phyloP scores from a whole-genome alignment of 176 grass and related monocot genomes.

The Oryza glumipatula region DNA sequence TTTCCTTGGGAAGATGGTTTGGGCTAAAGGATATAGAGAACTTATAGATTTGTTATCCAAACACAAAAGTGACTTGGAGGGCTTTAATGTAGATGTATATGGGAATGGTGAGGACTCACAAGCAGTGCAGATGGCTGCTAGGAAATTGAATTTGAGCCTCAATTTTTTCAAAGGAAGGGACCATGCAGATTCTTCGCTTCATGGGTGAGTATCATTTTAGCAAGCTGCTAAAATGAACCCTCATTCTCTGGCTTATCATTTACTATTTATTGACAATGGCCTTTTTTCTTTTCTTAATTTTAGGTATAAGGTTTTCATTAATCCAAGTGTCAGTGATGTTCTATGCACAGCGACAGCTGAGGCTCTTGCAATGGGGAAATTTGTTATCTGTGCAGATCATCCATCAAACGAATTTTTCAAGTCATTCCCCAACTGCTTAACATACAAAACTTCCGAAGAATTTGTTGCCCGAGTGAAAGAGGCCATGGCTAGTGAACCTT shows the following conservation, averaged over 20 bases:
- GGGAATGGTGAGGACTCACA: slow-evolving; percentile 85
- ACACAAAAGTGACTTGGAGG: slow-evolving; percentile 63
- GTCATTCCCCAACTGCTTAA: slow-evolving; percentile 94
- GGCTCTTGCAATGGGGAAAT: slow-evolving; percentile 95
- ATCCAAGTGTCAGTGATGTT: slow-evolving; percentile 91
- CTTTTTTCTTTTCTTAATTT: slow-evolving; percentile 34
- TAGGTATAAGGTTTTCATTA: slow-evolving; percentile 95
- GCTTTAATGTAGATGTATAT: slow-evolving; percentile 74
- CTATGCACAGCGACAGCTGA: slow-evolving; percentile 91
- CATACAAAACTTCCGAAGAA: slow-evolving; percentile 78
- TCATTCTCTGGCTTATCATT: not conserved
- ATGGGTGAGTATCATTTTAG: slow-evolving; percentile 60
- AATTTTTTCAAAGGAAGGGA: slow-evolving; percentile 84
- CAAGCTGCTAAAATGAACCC: slow-evolving; percentile 33
- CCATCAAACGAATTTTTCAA: slow-evolving; percentile 93
- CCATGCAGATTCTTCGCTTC: slow-evolving; percentile 83
- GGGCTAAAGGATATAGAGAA: slow-evolving; percentile 94
- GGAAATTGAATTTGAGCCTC: slow-evolving; percentile 73
- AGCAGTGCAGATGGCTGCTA: slow-evolving; percentile 65
- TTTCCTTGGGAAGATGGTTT: slow-evolving; percentile 97
- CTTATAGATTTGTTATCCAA: slow-evolving; percentile 81
- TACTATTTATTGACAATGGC: slow-evolving; percentile 26
- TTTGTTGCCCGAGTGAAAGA: slow-evolving; percentile 74
- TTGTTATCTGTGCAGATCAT: slow-evolving; percentile 95
- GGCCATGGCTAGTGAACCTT: slow-evolving; percentile 72